These are phyloP conservation scores for Hypoxylon trugodes DNA, from an alignment of 495 filamentous ascomycete genomes.

Conservation along the genomic window DNA sequence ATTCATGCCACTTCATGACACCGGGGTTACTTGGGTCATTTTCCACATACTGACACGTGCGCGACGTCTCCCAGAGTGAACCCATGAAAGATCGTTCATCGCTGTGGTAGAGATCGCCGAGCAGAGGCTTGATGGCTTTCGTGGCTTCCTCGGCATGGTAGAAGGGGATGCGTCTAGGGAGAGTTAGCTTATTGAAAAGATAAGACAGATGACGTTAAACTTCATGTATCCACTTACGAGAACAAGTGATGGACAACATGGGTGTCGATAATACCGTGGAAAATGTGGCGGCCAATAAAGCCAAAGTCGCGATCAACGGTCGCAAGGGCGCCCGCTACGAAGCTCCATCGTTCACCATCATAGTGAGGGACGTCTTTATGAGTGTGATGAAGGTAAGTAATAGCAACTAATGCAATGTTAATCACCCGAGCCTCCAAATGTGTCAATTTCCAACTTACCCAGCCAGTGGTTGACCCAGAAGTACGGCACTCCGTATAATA, in stretches of 20 bases:
- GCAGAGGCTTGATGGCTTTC: conserved; percentile 65
- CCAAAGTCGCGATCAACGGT: conserved; percentile 72
- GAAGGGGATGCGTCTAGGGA: conserved; percentile 63
- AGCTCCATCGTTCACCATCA: conserved; percentile 64
- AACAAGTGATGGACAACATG: conserved; percentile 73
- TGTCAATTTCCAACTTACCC: conserved; percentile 39
- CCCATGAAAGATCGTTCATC: conserved; percentile 41
- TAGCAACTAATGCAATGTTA: conserved; percentile 51
- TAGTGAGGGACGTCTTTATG: conserved; percentile 68
- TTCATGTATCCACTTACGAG: conserved; percentile 43
- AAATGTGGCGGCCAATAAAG: conserved; percentile 68
- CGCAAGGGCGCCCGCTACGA: conserved; percentile 66
- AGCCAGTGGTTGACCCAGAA: conserved; percentile 71
- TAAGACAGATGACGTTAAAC: neutral
- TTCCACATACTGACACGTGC: conserved; percentile 35
- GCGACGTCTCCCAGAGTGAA: conserved; percentile 29
- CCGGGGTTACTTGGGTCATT: conserved; percentile 34
- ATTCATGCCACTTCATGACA: conserved; percentile 34
- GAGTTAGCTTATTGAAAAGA: conserved; percentile 8
- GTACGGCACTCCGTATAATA: conserved; percentile 64
- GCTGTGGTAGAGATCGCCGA: conserved; percentile 65
- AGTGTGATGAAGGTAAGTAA: conserved; percentile 74
- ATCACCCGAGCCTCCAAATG: neutral
- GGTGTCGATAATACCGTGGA: conserved; percentile 73
- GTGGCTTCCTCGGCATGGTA: conserved; percentile 72